Evolutionary conservation across 192 early-diverging fungal genomes (phyloP).

Genomic region (Linnemannia exigua): DNA sequence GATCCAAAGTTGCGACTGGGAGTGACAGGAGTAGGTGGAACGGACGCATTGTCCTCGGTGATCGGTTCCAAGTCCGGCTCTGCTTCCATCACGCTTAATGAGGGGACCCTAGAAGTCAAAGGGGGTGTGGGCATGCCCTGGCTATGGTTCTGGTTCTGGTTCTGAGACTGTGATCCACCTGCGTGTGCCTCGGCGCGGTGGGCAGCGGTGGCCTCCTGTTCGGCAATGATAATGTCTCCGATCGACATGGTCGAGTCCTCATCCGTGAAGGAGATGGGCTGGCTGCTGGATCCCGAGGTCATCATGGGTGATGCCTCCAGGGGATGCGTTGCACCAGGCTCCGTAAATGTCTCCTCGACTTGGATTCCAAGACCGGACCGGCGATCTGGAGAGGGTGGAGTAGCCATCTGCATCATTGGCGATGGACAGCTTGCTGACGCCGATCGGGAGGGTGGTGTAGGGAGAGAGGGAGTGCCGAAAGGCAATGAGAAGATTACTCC

Average conservation of each 20-base stretch:
- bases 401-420: constrained; percentile 27
- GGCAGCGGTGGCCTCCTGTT: constrained; percentile 23
- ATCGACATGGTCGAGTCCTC: constrained; percentile 31
- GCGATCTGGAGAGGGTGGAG: constrained; percentile 31
- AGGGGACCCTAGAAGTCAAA: constrained; percentile 21
- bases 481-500: constrained; percentile 48
- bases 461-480: constrained; percentile 32
- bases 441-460: constrained; percentile 9
- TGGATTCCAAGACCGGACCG: constrained; percentile 48
- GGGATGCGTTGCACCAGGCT: constrained; percentile 43
- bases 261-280: constrained; percentile 31
- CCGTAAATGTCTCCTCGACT: constrained; percentile 29
- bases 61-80: neutral
- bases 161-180: neutral
- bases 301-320: constrained; percentile 22
- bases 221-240: constrained; percentile 45
- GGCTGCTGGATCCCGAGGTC: neutral
- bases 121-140: constrained; percentile 45
- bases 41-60: neutral
- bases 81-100: constrained; percentile 27
- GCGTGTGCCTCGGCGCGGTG: neutral
- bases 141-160: too few relatives aligned
- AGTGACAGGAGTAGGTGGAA: constrained; percentile 35
- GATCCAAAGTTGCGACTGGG: constrained; percentile 3
- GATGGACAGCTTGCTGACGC: constrained; percentile 10